Conservation (phyloP, 1,284 basidiomycete genomes). For the Porogramme epimiltina region DNA sequence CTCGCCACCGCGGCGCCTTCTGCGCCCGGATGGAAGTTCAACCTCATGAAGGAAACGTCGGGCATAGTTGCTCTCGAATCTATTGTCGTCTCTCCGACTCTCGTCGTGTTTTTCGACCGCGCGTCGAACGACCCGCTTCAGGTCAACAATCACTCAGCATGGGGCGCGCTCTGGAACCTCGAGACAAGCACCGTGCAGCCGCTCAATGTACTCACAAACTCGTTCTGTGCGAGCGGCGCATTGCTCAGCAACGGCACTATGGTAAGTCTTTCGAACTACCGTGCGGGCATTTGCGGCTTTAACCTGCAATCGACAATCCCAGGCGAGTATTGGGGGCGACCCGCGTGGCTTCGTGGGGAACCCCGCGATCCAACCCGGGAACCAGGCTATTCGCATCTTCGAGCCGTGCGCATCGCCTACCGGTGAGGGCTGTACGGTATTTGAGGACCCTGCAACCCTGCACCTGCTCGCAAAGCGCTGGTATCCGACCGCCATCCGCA, state of each 20-base stretch:
- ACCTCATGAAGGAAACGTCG: constrained; percentile 38
- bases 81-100: constrained; percentile 46
- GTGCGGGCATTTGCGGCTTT: no score
- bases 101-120: constrained; percentile 49
- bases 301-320: constrained; percentile 1
- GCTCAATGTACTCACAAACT: constrained; percentile 66
- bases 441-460: constrained; percentile 40
- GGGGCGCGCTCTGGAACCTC: constrained; percentile 56
- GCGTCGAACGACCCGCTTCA: constrained; percentile 52
- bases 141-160: constrained; percentile 64
- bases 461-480: constrained; percentile 40
- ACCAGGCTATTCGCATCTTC: constrained; percentile 38
- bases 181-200: constrained; percentile 49
- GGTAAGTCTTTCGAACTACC: constrained; percentile 27
- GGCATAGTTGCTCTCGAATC: constrained; percentile 53
- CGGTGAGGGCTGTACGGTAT: constrained; percentile 40
- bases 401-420: constrained; percentile 38
- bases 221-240: constrained; percentile 67
- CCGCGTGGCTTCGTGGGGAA: constrained; percentile 42
- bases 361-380: constrained; percentile 21
- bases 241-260: constrained; percentile 52
- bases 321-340: constrained; percentile 48
- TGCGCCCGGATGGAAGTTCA: constrained; percentile 26
- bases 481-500: constrained; percentile 45
- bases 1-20: constrained; percentile 9